Conservation (phyloP, 441 rosid genomes). For the Francoa sonchifolia region DNA sequence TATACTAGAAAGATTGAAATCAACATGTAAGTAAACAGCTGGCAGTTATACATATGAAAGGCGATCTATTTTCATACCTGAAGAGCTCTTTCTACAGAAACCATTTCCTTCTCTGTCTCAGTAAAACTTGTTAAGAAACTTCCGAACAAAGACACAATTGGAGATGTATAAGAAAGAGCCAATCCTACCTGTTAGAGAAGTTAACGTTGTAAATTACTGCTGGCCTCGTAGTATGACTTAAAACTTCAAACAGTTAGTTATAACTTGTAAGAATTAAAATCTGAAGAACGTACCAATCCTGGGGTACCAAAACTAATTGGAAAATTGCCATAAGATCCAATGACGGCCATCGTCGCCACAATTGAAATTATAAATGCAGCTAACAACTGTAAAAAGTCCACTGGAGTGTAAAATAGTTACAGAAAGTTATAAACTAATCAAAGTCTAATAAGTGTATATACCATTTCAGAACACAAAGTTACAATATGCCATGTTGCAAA, state of each 20-base stretch:
- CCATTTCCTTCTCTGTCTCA: slow-evolving; percentile 98
- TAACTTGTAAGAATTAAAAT: slow-evolving; percentile 4
- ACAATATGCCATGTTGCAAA: no score
- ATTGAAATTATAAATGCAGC: slow-evolving; percentile 67
- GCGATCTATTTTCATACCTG: slow-evolving; percentile 36
- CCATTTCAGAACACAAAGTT: no score
- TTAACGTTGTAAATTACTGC: neutral
- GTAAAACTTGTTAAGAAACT: slow-evolving; percentile 86
- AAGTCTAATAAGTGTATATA: no score
- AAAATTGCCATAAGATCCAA: slow-evolving; percentile 56
- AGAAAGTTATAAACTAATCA: neutral
- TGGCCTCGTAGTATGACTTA: neutral
- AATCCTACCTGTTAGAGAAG: slow-evolving; percentile 64
- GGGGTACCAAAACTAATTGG: slow-evolving; percentile 81
- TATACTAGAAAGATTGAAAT: slow-evolving; percentile 40
- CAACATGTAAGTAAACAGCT: slow-evolving; percentile 6
- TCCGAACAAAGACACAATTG: slow-evolving; percentile 75
- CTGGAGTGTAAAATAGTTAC: slow-evolving; percentile 8
- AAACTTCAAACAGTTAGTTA: neutral
- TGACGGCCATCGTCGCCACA: slow-evolving; percentile 69
- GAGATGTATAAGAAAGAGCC: slow-evolving; percentile 92
- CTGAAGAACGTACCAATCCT: slow-evolving; percentile 55
- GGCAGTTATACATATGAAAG: slow-evolving; percentile 1
- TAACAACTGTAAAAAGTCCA: slow-evolving; percentile 40
- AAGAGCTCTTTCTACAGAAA: slow-evolving; percentile 80